Evolutionary conservation across 2,329 filamentous ascomycete species (phyloP).

Genomic region (Arthrocladium fulminans): DNA sequence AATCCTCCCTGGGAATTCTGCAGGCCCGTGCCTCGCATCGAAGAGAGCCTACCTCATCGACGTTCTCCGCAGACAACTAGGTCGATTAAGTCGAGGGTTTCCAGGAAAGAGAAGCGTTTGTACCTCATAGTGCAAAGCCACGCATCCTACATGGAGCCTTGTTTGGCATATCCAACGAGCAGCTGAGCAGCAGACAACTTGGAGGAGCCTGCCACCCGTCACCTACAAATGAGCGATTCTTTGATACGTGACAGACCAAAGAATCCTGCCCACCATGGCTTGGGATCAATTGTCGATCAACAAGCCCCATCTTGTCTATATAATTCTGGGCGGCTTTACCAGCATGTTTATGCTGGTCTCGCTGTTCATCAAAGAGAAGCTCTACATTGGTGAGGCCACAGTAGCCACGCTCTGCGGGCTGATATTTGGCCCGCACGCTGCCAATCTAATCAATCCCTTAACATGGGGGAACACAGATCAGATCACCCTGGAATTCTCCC

Average conservation of each 20-base stretch:
- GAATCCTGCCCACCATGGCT: slow-evolving; percentile 31
- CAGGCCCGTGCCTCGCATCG: no score
- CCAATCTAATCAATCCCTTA: slow-evolving; percentile 52
- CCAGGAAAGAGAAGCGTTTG: no score
- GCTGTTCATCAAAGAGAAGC: slow-evolving; percentile 92
- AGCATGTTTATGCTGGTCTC: slow-evolving; percentile 97
- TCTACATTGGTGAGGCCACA: slow-evolving; percentile 98
- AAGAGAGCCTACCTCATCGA: no score
- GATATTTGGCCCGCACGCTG: slow-evolving; percentile 60
- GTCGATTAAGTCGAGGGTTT: no score
- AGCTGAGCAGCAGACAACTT: not conserved
- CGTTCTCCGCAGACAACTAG: no score
- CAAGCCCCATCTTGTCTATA: slow-evolving; percentile 93
- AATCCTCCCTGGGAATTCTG: no score
- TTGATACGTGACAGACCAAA: not conserved
- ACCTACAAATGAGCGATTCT: not conserved
- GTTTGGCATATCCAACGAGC: not conserved
- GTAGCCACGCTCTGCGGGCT: slow-evolving; percentile 67
- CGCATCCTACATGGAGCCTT: not conserved
- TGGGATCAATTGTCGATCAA: slow-evolving; percentile 59
- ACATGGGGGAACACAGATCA: slow-evolving; percentile 59
- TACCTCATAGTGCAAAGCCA: not conserved
- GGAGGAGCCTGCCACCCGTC: slow-evolving; percentile 7
- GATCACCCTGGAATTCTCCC: slow-evolving; percentile 61
- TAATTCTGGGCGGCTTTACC: slow-evolving; percentile 96